Base-by-base conservation (phyloP, 2,329 filamentous ascomycete species). In the Aureobasidium melanogenum region DNA sequence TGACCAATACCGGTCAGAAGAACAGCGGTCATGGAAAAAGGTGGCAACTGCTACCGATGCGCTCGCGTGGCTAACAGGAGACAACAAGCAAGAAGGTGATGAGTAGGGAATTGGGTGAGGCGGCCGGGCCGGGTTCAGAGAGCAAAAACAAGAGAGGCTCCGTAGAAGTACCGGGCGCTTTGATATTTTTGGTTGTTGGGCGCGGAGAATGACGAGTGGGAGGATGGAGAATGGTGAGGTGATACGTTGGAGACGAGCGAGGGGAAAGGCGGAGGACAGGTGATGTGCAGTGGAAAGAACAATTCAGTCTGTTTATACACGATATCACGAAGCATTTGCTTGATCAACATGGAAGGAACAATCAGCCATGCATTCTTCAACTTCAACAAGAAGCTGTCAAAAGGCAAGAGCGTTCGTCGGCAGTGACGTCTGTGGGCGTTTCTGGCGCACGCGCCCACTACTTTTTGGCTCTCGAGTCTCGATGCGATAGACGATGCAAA, bases 91-190 rank as follows among this genome's bases (percentile, higher is more conserved):
- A 26, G 32, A 46, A 36, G 10, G n/a, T n/a, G 30, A 43, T 44
- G 10, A 5, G 9, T 38, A 47, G 41, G 47, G 30, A 14, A 58
- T 19, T 44, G 54, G 41, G 41, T 46, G 54, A 57, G 28, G 9
- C n/a, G n/a, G 41, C 14, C 14, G 41, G 54, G 54, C 14, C 26
- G n/a, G 32, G 26, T 39, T 12, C 34, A 30, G 41, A 26, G 17
- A 43, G 28, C 41, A 15, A 58, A 38, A 58, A 36, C 19, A 36
- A 47, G 54, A 57, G 54, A 36, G 43, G 54, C 41, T 58, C 56
- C 56, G 56, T n/a, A 59, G 56, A 59, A 59, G 44, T 48, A 48
- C 56, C 56, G 56, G 52, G 44, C 56, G 56, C 56, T 34, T 50
- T 59, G 56, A 38, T 50, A 12, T 30, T 48, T 50, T 41, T 15